Evolutionary conservation across 2,329 filamentous ascomycete genomes (phyloP).

Genomic region (Ascomycota sp.): DNA sequence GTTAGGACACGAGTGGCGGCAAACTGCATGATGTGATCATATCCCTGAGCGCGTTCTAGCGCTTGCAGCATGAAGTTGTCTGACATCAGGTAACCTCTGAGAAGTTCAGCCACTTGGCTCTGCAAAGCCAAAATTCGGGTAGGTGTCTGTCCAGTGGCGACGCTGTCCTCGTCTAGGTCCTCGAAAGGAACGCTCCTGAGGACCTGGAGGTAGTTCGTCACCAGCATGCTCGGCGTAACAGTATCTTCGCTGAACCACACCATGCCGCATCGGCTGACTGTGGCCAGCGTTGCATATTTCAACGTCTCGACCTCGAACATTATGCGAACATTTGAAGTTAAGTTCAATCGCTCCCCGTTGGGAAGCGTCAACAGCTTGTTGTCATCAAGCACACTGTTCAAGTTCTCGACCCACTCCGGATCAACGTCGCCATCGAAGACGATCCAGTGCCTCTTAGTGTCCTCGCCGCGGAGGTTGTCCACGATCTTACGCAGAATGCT

Average conservation of each 20-base stretch:
- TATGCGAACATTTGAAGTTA: conserved; percentile 88
- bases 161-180: conserved; percentile 82
- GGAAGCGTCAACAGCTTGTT: conserved; percentile 95
- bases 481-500: conserved; percentile 96
- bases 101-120: conserved; percentile 55
- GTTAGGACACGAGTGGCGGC: conserved; percentile 77
- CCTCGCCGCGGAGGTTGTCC: conserved; percentile 93
- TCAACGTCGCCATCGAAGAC: conserved; percentile 98
- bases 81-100: conserved; percentile 53
- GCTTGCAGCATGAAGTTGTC: conserved; percentile 67
- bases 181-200: conserved; percentile 74
- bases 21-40: conserved; percentile 97
- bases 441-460: conserved; percentile 95
- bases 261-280: conserved; percentile 99
- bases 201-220: conserved; percentile 72
- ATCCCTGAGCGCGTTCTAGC: conserved; percentile 54
- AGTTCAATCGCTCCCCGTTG: conserved; percentile 90
- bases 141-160: conserved; percentile 53
- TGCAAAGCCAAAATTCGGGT: conserved; percentile 66
- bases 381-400: conserved; percentile 98
- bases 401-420: conserved; percentile 97
- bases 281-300: conserved; percentile 92
- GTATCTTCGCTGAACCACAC: conserved; percentile 99
- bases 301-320: conserved; percentile 99
- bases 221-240: conserved; percentile 81